phyloP scores from a whole-genome alignment of 1,139 yeast genomes.

The Kodamaea ohmeri region DNA sequence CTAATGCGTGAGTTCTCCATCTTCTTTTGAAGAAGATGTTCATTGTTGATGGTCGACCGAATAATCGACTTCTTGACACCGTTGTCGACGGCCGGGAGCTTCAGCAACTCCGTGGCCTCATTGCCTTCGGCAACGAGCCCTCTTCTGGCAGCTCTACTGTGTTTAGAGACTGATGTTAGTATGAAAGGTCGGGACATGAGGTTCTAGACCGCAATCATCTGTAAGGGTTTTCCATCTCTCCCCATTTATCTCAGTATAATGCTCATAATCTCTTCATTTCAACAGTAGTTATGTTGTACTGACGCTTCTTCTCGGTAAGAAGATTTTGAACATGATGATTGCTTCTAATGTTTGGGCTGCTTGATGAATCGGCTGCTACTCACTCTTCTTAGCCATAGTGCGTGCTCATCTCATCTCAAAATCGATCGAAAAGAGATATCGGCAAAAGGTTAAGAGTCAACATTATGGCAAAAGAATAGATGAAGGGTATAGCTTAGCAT shows the following conservation, averaged over 20 bases:
- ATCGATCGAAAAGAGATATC: slow-evolving; percentile 2
- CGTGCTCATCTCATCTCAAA: slow-evolving; percentile 13
- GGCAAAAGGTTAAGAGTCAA: slow-evolving; percentile 1
- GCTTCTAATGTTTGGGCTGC: no score
- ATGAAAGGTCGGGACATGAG: slow-evolving; percentile 7
- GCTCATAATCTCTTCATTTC: no score
- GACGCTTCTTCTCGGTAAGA: no score
- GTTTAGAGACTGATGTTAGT: slow-evolving; percentile 52
- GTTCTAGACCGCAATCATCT: no score
- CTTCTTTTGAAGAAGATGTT: slow-evolving; percentile 56
- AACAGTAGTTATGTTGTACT: no score
- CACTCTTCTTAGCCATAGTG: slow-evolving; percentile 31
- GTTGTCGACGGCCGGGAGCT: slow-evolving; percentile 56
- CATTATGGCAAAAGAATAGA: neutral
- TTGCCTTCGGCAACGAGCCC: slow-evolving; percentile 40
- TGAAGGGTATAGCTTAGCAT: neutral
- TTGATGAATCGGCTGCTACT: slow-evolving; percentile 16
- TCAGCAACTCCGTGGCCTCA: slow-evolving; percentile 49
- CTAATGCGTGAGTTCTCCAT: slow-evolving; percentile 41
- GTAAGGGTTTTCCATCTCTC: no score
- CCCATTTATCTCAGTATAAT: no score
- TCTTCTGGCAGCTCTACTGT: slow-evolving; percentile 76
- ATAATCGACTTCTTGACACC: slow-evolving; percentile 60
- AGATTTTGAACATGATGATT: no score
- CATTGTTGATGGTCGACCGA: slow-evolving; percentile 68